Evolutionary conservation across 495 filamentous ascomycete species (phyloP).

Genomic region (Apodospora peruviana): DNA sequence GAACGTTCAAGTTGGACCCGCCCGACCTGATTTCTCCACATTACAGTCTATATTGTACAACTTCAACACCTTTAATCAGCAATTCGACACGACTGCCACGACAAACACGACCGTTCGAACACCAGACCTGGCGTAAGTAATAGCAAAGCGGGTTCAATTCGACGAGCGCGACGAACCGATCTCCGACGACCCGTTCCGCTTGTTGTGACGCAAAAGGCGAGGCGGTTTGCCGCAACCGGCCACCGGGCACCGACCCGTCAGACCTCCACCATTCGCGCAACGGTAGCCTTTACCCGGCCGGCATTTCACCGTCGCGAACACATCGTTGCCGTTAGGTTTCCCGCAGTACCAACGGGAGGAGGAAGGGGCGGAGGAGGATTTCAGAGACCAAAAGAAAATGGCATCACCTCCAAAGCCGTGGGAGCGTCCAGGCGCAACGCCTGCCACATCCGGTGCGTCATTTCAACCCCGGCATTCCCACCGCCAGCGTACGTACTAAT

Average conservation of each 20-base stretch:
- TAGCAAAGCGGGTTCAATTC: no score
- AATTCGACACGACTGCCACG: not conserved
- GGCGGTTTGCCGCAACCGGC: not conserved
- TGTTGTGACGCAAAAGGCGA: not conserved
- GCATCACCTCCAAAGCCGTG: slow-evolving; percentile 93
- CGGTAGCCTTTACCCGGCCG: not conserved
- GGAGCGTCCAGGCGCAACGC: slow-evolving; percentile 69
- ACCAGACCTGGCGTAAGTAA: no score
- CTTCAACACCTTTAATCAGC: not conserved
- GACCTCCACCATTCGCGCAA: not conserved
- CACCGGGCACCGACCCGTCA: not conserved
- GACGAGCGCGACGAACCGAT: no score
- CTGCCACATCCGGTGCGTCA: slow-evolving; percentile 46
- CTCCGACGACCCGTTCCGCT: no score
- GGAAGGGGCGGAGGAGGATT: not conserved
- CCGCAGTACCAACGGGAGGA: no score
- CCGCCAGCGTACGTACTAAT: slow-evolving; percentile 16
- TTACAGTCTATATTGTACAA: not conserved
- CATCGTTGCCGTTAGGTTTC: no score
- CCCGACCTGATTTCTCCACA: not conserved
- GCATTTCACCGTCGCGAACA: not conserved
- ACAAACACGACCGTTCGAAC: not conserved
- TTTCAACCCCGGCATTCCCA: slow-evolving; percentile 6
- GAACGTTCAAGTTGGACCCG: no score
- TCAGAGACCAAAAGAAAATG: slow-evolving; percentile 20